Conservation (phyloP, 352 stramenopile genomes). For the Phytophthora podocarpi region DNA sequence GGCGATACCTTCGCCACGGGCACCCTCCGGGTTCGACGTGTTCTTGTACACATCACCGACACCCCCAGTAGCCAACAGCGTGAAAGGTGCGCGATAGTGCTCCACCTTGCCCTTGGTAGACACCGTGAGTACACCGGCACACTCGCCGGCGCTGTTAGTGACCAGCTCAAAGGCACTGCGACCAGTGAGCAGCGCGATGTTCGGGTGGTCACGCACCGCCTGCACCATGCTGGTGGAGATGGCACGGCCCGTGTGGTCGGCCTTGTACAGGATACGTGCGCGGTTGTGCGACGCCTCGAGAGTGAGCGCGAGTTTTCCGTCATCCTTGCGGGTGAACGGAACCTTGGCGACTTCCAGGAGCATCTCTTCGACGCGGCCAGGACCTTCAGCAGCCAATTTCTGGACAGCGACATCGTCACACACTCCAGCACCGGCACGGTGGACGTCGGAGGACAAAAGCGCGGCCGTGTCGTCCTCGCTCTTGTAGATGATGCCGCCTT, state of each 20-base stretch:
- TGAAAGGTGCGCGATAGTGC: constrained; percentile 80
- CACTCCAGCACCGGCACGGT: constrained; percentile 88
- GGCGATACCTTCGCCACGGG: constrained; percentile 72
- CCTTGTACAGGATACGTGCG: constrained; percentile 94
- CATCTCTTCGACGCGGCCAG: constrained; percentile 88
- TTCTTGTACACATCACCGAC: constrained; percentile 95
- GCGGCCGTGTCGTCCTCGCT: constrained; percentile 84
- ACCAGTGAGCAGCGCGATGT: constrained; percentile 79
- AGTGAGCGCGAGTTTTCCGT: constrained; percentile 75
- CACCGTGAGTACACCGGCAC: constrained; percentile 80
- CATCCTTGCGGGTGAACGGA: constrained; percentile 85
- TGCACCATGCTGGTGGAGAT: constrained; percentile 92
- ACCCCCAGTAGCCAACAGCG: constrained; percentile 93
- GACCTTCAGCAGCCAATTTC: constrained; percentile 93
- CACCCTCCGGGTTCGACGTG: constrained; percentile 92
- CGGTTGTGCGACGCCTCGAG: constrained; percentile 93
- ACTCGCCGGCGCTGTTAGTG: constrained; percentile 59
- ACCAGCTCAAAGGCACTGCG: constrained; percentile 82
- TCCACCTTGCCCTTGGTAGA: constrained; percentile 56
- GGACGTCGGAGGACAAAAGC: constrained; percentile 90
- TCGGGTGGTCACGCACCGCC: constrained; percentile 84
- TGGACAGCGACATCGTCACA: constrained; percentile 91
- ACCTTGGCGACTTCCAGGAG: constrained; percentile 89
- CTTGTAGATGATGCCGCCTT: constrained; percentile 97
- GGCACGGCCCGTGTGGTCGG: constrained; percentile 92